Conservation (phyloP, 169 alveolate species). For the Plasmodium fragile region DNA sequence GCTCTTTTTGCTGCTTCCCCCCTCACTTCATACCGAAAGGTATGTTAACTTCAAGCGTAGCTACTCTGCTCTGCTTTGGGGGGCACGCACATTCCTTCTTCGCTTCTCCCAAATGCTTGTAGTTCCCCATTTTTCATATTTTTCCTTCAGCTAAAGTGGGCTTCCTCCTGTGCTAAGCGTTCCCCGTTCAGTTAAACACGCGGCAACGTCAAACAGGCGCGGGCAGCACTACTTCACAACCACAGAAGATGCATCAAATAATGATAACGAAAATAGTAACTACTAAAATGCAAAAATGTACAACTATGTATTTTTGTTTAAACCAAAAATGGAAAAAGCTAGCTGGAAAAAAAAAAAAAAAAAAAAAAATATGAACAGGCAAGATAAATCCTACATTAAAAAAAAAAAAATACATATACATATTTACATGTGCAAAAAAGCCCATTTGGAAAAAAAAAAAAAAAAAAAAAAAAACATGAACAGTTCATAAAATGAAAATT, state of each 20-base stretch:
- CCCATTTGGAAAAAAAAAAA: neutral
- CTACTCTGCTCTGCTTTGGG: neutral
- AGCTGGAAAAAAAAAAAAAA: neutral
- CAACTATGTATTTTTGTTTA: neutral
- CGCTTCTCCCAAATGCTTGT: neutral
- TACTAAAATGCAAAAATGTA: neutral
- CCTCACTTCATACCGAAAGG: neutral
- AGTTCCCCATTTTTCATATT: neutral
- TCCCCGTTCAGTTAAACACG: neutral
- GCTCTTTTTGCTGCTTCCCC: neutral
- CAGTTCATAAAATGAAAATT: neutral
- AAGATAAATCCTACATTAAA: neutral
- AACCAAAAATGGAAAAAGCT: neutral
- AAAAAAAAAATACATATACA: neutral
- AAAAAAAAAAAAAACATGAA: neutral
- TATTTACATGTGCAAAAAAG: neutral
- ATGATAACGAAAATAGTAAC: neutral
- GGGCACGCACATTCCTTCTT: slow-evolving; percentile 4
- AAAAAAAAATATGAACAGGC: neutral
- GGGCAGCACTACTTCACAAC: neutral
- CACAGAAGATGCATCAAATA: neutral
- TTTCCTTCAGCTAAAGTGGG: neutral
- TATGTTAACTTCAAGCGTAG: neutral
- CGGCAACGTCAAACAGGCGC: neutral
- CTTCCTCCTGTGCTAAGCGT: neutral